Conservation (phyloP, 2,329 filamentous ascomycete species). For the Paecilomyces variotii region DNA sequence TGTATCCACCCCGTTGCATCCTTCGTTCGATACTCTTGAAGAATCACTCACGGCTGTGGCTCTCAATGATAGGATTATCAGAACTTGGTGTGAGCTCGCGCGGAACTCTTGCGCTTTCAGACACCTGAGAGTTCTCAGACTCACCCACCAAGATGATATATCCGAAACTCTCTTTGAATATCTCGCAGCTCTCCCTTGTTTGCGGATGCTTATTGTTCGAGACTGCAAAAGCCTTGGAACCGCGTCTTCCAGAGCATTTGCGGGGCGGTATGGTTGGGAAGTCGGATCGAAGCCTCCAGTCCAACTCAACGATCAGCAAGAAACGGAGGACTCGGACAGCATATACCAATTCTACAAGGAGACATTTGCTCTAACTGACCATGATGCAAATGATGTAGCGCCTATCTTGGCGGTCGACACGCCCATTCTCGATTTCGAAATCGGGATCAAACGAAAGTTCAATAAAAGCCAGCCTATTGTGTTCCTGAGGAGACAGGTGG, state of each 20-base stretch:
- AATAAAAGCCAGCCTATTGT: slow-evolving; percentile 3
- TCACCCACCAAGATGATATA: slow-evolving; percentile 25
- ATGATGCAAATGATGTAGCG: background rate
- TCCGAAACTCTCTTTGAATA: slow-evolving; percentile 24
- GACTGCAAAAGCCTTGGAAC: slow-evolving; percentile 22
- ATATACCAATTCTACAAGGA: slow-evolving; percentile 12
- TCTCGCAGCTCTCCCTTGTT: slow-evolving; percentile 25
- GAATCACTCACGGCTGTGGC: slow-evolving; percentile 9
- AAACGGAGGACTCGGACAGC: slow-evolving; percentile 1
- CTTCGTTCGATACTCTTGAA: slow-evolving; percentile 3
- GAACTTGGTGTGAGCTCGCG: slow-evolving; percentile 34
- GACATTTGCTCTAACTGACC: slow-evolving; percentile 1
- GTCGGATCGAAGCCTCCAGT: background rate
- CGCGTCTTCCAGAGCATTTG: slow-evolving; percentile 10
- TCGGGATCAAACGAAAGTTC: slow-evolving; percentile 9
- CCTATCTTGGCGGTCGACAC: slow-evolving; percentile 4
- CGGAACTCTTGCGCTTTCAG: slow-evolving; percentile 23
- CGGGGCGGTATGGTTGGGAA: slow-evolving; percentile 22
- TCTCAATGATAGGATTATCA: slow-evolving; percentile 32
- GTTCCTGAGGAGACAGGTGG: slow-evolving; percentile 2
- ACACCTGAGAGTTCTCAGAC: slow-evolving; percentile 29
- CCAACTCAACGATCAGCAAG: background rate
- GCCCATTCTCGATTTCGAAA: slow-evolving; percentile 18
- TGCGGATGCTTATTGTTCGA: slow-evolving; percentile 27
- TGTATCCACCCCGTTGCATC: slow-evolving; percentile 16